Base-by-base conservation (phyloP, 2,329 filamentous ascomycete species). In the Verticillium isaacii region DNA sequence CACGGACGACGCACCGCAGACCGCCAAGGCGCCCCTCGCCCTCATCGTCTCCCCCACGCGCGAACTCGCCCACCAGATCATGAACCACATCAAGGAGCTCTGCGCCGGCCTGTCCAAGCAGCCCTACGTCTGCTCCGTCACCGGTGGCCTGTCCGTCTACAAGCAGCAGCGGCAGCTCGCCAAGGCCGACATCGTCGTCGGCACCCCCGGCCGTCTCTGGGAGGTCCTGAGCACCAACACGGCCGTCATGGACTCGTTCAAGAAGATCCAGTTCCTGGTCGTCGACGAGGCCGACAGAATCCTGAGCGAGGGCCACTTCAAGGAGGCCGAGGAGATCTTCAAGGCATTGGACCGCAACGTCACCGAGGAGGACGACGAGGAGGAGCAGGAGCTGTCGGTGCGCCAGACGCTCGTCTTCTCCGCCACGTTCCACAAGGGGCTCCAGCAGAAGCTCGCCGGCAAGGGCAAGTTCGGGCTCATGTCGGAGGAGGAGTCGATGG, bases 321-420 rank as follows among this genome's bases (percentile, higher is more conserved):
- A 97, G 74, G 95, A 99, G 73, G 88, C 93, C 5, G 89, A 93
- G 67, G 89, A 97, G 61, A 96, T 99, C 25, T 77, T 99, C 17
- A 88, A 87, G 61, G 87, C 92, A 0, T 78, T 99, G 11, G 92
- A 97, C 69, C 83, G 88, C 32, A 78, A 83, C 45, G 87, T 92
- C 56, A 89, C 91, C 2, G 81, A 85, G 19, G 80, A 83, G 25
- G 80, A 81, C 7, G 80, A 81, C 1, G 77, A 78, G 2, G 79
- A 82, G 4, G 79, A 82, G 11, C 75, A 79, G 0, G 69, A 75
- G 7, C 66, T 74, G 12, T 72, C 79, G 52, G 71, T 84, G 17
- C 81, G 94, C 50, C 95, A 99, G 72, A 98, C 93, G 0, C 84
- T 99, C 0, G 92, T 99, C 23, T 99, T 99, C 75, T 98, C 95